Base-by-base conservation (phyloP, 2,329 filamentous ascomycete species). In the Didymella exigua region DNA sequence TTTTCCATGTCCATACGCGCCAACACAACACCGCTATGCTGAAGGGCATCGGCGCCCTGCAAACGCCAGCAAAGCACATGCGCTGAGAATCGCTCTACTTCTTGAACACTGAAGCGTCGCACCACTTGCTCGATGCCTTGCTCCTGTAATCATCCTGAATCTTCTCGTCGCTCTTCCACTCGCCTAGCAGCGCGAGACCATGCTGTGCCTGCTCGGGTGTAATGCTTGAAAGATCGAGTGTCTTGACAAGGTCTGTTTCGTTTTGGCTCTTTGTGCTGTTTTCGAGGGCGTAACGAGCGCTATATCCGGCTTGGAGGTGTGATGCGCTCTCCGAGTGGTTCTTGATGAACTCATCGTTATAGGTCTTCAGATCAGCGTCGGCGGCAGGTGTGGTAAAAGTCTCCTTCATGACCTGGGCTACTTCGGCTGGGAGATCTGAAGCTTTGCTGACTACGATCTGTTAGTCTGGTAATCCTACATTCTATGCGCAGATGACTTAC, bases 401-500 rank as follows among this genome's bases (percentile, higher is more conserved):
- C 2, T 84, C 77, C 56, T 88, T 86, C 62, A 96, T 78, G 41
- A 91, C 84, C 61, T 91, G 85, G 44, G 84, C 80, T 18, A 89
- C 84, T 74, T 90, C 84, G 0, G 86, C 78, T 18, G 92, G 78
- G n/a, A 87, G 82, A 42, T 82, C 16, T 82, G 74, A 63, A 46
- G 61, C 49, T 42, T 67, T 67, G 50, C 58, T 61, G 31, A 73
- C 71, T 74, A 51, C 56, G 60, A 14, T 7, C 37, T 2, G 8
- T 49, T 47, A 47, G 65, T 54, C 10, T 13, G 11, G 16, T 7
- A n/a, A 16, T 3, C 5, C 19, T n/a, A 38, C 21, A 13, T n/a
- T 33, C 13, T 14, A 5, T 16, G 19, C 30, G 21, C n/a, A 23
- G 1, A 11, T 37, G 11, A 68, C 75, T 70, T 66, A 78, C 76